These are phyloP conservation scores for Penicillium alfredii DNA, from an alignment of 495 filamentous ascomycete species.

Conservation along the genomic window DNA sequence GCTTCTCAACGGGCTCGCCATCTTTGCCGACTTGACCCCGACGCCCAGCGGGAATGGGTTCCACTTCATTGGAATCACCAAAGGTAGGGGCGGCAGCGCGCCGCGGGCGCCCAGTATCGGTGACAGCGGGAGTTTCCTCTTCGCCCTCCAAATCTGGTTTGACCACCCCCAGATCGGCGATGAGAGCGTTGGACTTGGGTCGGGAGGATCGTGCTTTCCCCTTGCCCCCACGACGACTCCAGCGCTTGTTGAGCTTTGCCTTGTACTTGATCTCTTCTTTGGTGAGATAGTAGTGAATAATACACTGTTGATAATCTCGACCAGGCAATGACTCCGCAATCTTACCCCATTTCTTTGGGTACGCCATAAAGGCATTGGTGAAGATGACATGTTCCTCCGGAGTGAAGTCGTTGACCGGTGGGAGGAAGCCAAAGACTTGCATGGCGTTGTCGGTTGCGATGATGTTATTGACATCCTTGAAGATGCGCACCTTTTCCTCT, in stretches of 20 bases:
- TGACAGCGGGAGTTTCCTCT: constrained; percentile 48
- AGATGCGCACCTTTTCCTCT: constrained; percentile 44
- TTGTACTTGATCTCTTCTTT: constrained; percentile 86
- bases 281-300: constrained; percentile 92
- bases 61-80: constrained; percentile 54
- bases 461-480: constrained; percentile 67
- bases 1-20: constrained; percentile 53
- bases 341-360: constrained; percentile 88
- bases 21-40: constrained; percentile 42
- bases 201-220: constrained; percentile 47
- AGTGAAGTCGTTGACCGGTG: constrained; percentile 77
- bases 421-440: constrained; percentile 63
- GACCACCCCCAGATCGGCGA: constrained; percentile 61
- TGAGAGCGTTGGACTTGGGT: constrained; percentile 68
- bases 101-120: constrained; percentile 62
- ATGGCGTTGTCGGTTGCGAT: constrained; percentile 62
- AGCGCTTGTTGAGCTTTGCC: constrained; percentile 66
- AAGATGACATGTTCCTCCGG: constrained; percentile 72
- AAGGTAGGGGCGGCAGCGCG: constrained; percentile 68
- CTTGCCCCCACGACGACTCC: constrained; percentile 58
- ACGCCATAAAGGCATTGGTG: constrained; percentile 68
- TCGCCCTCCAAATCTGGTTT: constrained; percentile 53
- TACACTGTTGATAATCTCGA: constrained; percentile 78
- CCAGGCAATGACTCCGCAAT: constrained; percentile 68
- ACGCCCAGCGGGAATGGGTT: constrained; percentile 34